These are phyloP conservation scores for Lactuca saligna DNA, from an alignment of 129 eudicot genomes.

Conservation along the genomic window DNA sequence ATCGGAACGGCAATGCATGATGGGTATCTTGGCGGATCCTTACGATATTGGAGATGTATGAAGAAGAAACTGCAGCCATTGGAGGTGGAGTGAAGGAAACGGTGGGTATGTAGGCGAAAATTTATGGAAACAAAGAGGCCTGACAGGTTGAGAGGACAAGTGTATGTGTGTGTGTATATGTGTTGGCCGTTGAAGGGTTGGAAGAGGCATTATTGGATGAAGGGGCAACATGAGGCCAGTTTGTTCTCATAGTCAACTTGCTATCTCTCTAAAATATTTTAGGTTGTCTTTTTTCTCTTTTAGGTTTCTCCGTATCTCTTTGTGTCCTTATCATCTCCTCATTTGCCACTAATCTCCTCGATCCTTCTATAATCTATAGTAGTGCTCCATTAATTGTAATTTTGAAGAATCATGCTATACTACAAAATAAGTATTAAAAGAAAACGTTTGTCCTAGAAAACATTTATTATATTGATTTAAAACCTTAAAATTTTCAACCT, in stretches of 20 bases:
- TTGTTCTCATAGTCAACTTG: constrained; percentile 23
- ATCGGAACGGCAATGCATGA: constrained; percentile 19
- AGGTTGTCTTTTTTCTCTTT: constrained; percentile 27
- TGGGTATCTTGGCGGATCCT: constrained; percentile 22
- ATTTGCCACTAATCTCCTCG: background rate
- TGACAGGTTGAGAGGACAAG: constrained; percentile 34
- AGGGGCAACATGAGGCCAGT: constrained; percentile 25
- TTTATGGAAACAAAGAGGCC: constrained; percentile 2
- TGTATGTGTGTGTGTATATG: constrained; percentile 12
- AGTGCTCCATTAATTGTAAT: too few relatives aligned
- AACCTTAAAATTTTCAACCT: too few relatives aligned
- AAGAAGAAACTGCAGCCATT: constrained; percentile 33
- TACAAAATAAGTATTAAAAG: too few relatives aligned
- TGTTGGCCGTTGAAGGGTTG: constrained; percentile 32
- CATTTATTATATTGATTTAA: too few relatives aligned
- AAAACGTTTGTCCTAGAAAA: too few relatives aligned
- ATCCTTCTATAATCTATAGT: too few relatives aligned
- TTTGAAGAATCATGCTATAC: too few relatives aligned
- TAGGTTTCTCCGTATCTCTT: constrained; percentile 8
- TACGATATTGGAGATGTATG: constrained; percentile 20
- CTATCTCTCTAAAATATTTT: constrained; percentile 14
- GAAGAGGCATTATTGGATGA: constrained; percentile 32
- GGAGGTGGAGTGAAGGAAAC: background rate
- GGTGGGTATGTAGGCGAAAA: background rate
- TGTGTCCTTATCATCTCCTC: background rate